Conservation (phyloP, 176 grass and related monocot genomes). For the Hordeum marinum region DNA sequence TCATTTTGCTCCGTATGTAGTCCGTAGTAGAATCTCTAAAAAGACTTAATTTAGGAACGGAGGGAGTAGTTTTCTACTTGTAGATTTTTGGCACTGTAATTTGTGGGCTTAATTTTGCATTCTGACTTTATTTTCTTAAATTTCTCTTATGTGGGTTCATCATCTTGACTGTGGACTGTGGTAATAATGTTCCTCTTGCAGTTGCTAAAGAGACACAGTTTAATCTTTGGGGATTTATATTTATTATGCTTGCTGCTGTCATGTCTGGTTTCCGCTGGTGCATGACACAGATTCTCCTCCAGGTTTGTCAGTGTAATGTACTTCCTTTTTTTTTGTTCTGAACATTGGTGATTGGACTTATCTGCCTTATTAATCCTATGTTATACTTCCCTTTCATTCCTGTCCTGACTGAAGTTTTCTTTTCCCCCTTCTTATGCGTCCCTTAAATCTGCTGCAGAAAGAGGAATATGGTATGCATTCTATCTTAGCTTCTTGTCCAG, state of each 20-base stretch:
- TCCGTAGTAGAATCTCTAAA: too few species aligned
- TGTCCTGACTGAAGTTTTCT: constrained; percentile 21
- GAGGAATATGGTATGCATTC: constrained; percentile 73
- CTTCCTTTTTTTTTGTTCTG: neutral
- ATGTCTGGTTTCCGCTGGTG: constrained; percentile 98
- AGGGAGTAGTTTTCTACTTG: neutral
- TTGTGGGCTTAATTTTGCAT: constrained; percentile 4
- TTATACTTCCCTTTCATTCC: neutral
- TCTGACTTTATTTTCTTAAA: neutral
- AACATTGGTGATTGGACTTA: neutral
- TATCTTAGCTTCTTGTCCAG: constrained; percentile 19
- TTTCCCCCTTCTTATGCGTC: neutral
- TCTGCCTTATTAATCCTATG: neutral
- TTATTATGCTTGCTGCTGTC: constrained; percentile 93
- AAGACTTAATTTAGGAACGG: too few species aligned
- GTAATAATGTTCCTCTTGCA: constrained; percentile 38
- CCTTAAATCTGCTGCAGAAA: constrained; percentile 66
- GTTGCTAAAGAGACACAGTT: constrained; percentile 89
- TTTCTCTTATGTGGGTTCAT: neutral
- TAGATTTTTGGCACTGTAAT: neutral
- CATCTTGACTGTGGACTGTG: constrained; percentile 7
- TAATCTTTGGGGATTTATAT: constrained; percentile 94
- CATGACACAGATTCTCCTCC: constrained; percentile 98
- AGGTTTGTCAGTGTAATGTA: constrained; percentile 46
- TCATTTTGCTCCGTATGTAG: too few species aligned